Conservation (phyloP, 106 monocot species). For the Ottelia alismoides region DNA sequence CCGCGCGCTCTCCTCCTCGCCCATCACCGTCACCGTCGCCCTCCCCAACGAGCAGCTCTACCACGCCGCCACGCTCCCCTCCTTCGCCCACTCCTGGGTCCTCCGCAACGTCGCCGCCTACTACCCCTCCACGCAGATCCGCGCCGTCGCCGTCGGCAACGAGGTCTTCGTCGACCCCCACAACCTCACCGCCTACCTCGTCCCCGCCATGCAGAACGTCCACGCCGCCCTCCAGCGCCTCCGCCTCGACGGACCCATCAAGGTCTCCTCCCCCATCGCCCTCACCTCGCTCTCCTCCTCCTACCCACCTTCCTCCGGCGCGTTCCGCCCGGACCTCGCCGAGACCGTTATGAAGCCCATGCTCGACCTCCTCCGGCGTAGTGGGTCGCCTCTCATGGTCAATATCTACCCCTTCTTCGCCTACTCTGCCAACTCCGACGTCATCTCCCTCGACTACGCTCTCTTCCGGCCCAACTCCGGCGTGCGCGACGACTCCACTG, state of each 20-base stretch:
- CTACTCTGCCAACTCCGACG: conserved; percentile 32
- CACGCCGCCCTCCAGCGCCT: conserved; percentile 3
- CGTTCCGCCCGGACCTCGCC: conserved; percentile 27
- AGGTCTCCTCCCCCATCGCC: conserved; percentile 6
- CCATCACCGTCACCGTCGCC: conserved; percentile 2
- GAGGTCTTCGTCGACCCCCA: conserved; percentile 6
- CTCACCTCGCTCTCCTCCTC: conserved; percentile 2
- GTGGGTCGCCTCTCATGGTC: conserved; percentile 58
- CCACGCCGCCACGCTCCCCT: neutral
- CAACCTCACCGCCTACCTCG: conserved; percentile 2
- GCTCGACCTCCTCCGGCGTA: conserved; percentile 41
- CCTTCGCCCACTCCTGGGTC: conserved; percentile 8
- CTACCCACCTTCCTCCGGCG: conserved; percentile 8
- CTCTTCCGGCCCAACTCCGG: conserved; percentile 22
- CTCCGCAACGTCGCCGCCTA: conserved; percentile 4
- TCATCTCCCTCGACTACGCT: conserved; percentile 60
- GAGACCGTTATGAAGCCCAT: conserved; percentile 39
- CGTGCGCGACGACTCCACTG: conserved; percentile 28
- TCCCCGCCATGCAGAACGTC: conserved; percentile 9
- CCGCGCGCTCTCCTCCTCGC: conserved; percentile 2
- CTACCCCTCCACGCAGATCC: conserved; percentile 6
- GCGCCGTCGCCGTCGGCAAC: conserved; percentile 14
- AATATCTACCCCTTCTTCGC: conserved; percentile 85
- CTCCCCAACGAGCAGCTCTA: conserved; percentile 8
- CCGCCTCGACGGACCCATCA: conserved; percentile 1